Base-by-base conservation (phyloP, 106 monocot species). In the Ottelia alismoides region DNA sequence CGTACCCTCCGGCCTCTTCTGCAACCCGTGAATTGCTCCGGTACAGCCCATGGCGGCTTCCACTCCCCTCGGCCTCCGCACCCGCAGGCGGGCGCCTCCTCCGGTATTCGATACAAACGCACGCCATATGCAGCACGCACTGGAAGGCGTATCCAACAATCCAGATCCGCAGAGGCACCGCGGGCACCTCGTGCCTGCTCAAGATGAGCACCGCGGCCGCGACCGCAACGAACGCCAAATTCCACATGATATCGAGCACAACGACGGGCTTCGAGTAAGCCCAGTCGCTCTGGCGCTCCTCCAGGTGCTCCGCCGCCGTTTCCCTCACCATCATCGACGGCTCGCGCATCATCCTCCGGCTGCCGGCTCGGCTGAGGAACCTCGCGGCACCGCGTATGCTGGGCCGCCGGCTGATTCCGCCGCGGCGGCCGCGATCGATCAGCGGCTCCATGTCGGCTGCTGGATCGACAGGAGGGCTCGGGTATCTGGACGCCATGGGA, bases 211-310 rank as follows among this genome's bases (percentile, higher is more conserved):
- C 50, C 21, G 21, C 50, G 21, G 24, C 19, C 11, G 50, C 50
- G 11, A 50, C 22, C 1, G 22, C 11, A 2, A 50, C 50, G 50
- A 50, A 50, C 50, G 50, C 50, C 3, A 50, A 2, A 24, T 50
- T 50, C 50, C 50, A 50, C 1, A 50, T 20, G n/a, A 50, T 22
- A 24, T 50, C 50, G 50, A 50, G 50, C 21, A 50, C 2, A 24
- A 50, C 50, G 7, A 50, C 50, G 2, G 50, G 50, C 50, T 24
- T 19, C 2, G 50, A 22, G 22, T 50, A 50, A 14, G 50, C 50
- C 50, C 50, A 50, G 22, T 50, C 50, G 50, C 50, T 50, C 50
- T 20, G 50, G n/a, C 50, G 50, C 50, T 50, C 50, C 50, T 50
- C 50, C 50, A 50, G 21, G 11, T 50, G 50, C 50, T 50, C 50